These are phyloP conservation scores for Detonula confervacea DNA, from an alignment of 352 stramenopile genomes.

Conservation along the genomic window DNA sequence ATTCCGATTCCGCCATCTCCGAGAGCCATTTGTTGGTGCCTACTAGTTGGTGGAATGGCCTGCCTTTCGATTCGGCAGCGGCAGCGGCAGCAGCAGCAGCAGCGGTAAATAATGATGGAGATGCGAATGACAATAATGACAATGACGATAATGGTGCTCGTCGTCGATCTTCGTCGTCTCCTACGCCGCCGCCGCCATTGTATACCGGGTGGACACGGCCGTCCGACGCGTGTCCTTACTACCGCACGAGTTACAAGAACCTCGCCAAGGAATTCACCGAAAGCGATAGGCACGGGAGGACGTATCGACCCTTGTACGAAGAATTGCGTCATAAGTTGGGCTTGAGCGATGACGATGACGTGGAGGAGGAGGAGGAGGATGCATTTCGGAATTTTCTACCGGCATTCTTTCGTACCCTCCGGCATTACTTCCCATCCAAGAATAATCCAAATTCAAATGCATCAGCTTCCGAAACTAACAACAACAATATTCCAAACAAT, in stretches of 20 bases:
- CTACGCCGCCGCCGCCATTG: constrained; percentile 60
- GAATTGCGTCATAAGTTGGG: constrained; percentile 66
- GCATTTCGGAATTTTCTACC: constrained; percentile 68
- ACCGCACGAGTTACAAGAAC: constrained; percentile 74
- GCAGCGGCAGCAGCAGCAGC: background rate
- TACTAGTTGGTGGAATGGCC: constrained; percentile 82
- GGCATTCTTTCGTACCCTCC: constrained; percentile 76
- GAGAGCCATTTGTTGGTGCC: constrained; percentile 58
- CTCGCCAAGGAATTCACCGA: constrained; percentile 65
- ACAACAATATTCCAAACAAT: no score
- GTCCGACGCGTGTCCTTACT: constrained; percentile 70
- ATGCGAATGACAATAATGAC: background rate
- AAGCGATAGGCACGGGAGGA: constrained; percentile 49
- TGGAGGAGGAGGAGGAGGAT: constrained; percentile 44
- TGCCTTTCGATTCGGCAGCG: constrained; percentile 26
- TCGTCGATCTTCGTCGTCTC: no score
- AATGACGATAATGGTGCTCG: no score
- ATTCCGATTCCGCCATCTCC: no score
- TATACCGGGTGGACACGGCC: constrained; percentile 80
- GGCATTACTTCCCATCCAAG: constrained; percentile 61
- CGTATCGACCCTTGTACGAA: constrained; percentile 69
- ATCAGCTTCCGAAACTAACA: no score
- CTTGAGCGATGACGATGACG: no score
- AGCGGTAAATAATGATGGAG: constrained; percentile 9
- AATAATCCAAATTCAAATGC: no score